phyloP scores from a whole-genome alignment of 805 yeast species.

The Ogataea methanolica region DNA sequence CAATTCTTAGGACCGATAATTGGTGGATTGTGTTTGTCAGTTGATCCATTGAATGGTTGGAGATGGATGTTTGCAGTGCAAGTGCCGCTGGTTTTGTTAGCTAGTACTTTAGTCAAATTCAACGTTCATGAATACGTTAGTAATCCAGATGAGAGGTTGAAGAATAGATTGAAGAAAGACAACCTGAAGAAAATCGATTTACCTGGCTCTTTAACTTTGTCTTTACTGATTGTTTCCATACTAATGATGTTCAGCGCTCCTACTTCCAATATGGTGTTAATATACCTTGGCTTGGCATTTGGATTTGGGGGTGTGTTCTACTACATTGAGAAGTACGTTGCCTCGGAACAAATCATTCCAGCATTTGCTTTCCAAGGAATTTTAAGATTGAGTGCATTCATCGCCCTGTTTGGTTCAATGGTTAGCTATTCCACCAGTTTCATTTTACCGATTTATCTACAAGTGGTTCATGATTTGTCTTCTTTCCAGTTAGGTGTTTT shows the following conservation, averaged over 20 bases:
- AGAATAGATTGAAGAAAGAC: constrained; percentile 27
- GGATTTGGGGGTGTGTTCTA: constrained; percentile 21
- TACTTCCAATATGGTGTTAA: constrained; percentile 3
- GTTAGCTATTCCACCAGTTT: constrained; percentile 33
- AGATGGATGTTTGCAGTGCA: constrained; percentile 40
- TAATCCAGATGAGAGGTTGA: constrained; percentile 19
- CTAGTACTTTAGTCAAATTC: constrained; percentile 22
- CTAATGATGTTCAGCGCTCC: constrained; percentile 31
- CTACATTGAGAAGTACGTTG: constrained; percentile 31
- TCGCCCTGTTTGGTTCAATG: constrained; percentile 34
- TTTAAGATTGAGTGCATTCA: constrained; percentile 33
- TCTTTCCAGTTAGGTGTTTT: constrained; percentile 36
- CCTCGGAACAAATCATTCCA: constrained; percentile 38
- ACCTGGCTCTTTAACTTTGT: constrained; percentile 35
- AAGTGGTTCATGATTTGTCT: constrained; percentile 36
- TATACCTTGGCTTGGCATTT: constrained; percentile 10
- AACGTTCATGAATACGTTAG: constrained; percentile 31
- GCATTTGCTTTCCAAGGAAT: constrained; percentile 34
- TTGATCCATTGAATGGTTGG: constrained; percentile 36
- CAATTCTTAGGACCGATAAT: constrained; percentile 41
- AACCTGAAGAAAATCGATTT: constrained; percentile 36
- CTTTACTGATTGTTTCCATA: constrained; percentile 30
- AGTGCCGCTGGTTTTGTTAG: constrained; percentile 33
- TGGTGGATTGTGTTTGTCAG: constrained; percentile 35
- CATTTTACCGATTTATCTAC: constrained; percentile 38